Evolutionary conservation across 345 rosid genomes (phyloP).

Genomic region (Erysimum cheiranthoides): DNA sequence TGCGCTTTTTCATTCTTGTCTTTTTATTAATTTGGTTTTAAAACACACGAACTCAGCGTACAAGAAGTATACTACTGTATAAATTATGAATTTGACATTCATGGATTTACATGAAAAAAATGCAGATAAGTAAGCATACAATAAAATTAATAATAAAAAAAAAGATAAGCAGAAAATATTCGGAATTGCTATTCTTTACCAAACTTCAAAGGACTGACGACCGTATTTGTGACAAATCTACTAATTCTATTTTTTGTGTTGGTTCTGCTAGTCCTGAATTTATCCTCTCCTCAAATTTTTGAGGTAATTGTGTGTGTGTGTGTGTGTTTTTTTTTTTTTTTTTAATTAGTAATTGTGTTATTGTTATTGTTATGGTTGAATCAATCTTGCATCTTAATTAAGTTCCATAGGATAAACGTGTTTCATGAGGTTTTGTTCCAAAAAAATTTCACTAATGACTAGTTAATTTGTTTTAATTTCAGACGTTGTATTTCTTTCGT

Average conservation of each 20-base stretch:
- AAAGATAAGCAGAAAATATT: too few species aligned
- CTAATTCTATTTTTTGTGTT: too few species aligned
- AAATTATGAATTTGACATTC: background rate
- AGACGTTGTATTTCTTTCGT: background rate
- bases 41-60: background rate
- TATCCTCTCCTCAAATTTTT: background rate
- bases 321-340: background rate
- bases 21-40: constrained; percentile 12
- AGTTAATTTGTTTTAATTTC: background rate
- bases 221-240: too few species aligned
- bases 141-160: too few species aligned
- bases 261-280: too few species aligned
- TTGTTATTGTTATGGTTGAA: background rate
- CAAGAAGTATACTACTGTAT: too few species aligned
- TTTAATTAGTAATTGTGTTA: background rate
- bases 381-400: background rate
- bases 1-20: background rate
- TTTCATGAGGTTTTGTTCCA: background rate
- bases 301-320: background rate
- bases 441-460: background rate
- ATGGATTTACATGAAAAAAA: background rate
- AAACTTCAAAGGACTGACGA: too few species aligned
- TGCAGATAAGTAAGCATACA: too few species aligned
- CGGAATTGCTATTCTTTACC: too few species aligned
- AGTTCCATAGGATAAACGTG: background rate